Evolutionary conservation across 2,329 filamentous ascomycete genomes (phyloP), one percentile per base, ranked within the genome.

Genomic region (Calonectria multiphialidica): DNA sequence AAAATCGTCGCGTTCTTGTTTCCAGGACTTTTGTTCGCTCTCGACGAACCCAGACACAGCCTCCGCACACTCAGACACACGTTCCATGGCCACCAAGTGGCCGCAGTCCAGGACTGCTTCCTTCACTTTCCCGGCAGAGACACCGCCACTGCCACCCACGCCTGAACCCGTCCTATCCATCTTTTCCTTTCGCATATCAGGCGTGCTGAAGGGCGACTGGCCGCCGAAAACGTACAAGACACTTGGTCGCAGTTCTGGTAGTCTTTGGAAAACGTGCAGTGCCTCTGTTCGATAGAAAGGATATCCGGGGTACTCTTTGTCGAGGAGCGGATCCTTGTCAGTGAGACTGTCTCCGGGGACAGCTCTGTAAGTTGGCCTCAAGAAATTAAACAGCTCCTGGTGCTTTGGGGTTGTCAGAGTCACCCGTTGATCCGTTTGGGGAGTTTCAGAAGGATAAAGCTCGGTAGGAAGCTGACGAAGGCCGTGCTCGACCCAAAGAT

Each of bases 201-300:
- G 44, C 15, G 55, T 47, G 30, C 44, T 62, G 21, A 68, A 21
- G 1, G 49, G 42, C 9, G 55, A 62, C 15, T 50, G n/a, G 2
- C 16, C 44, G 2, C 66, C 66, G 16, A 62, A 68, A n/a, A 68
- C 25, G 30, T 68, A 68, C 10, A 62, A 44, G 13, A 68, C 55
- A 49, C 66, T 63, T 6, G 66, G 66, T 8, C 55, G 55, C 2
- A 68, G 33, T 16, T 68, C 55, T 16, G 28, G 55, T 10, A 68
- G 45, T 28, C 55, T 18, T 10, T 23, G n/a, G 33, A 62, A 63
- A n/a, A 63, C 45, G 2, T 63, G 33, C 8, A 28, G n/a, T 21
- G 55, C 15, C n/a, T 68, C 66, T 5, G 66, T 16, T 2, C 66
- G 66, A n/a, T 68, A 68, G 44, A 68, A 62, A 4, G 44, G 42